These are phyloP conservation scores for Coemansia umbellata DNA, from an alignment of 192 early-diverging fungal genomes.

Conservation along the genomic window DNA sequence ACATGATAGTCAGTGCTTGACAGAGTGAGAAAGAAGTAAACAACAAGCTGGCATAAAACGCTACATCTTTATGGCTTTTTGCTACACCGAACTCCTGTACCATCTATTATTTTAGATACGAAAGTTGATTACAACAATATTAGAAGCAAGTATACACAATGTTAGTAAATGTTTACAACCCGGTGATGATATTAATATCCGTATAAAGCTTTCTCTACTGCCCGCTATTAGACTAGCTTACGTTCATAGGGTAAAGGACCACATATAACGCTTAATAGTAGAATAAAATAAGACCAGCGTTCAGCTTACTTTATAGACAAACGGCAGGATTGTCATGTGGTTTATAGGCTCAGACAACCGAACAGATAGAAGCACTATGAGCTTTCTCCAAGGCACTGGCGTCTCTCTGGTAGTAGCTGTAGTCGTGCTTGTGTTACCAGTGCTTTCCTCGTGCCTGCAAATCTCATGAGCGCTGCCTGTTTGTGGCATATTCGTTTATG, in stretches of 20 bases:
- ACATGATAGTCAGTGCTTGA: constrained; percentile 43
- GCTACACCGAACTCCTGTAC: constrained; percentile 62
- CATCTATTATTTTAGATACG: constrained; percentile 17
- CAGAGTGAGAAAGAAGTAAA: constrained; percentile 39
- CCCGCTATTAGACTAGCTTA: neutral
- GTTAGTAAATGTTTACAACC: no score
- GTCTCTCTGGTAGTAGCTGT: no score
- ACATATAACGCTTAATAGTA: no score
- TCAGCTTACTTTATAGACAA: constrained; percentile 68
- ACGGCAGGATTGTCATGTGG: constrained; percentile 67
- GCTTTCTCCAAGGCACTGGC: neutral
- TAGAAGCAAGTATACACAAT: neutral
- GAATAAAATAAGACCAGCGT: no score
- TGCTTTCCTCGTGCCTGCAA: no score
- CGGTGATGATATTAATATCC: no score
- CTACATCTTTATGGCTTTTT: constrained; percentile 68
- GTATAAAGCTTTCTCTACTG: neutral
- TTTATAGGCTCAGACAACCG: constrained; percentile 59
- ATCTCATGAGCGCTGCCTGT: no score
- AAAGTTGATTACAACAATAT: neutral
- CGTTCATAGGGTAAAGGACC: no score
- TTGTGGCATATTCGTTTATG: no score
- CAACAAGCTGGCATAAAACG: constrained; percentile 58
- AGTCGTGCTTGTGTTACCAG: no score
- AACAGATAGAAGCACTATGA: neutral